These are phyloP conservation scores for Exophiala sideris DNA, from an alignment of 2,329 filamentous ascomycete genomes.

Conservation along the genomic window DNA sequence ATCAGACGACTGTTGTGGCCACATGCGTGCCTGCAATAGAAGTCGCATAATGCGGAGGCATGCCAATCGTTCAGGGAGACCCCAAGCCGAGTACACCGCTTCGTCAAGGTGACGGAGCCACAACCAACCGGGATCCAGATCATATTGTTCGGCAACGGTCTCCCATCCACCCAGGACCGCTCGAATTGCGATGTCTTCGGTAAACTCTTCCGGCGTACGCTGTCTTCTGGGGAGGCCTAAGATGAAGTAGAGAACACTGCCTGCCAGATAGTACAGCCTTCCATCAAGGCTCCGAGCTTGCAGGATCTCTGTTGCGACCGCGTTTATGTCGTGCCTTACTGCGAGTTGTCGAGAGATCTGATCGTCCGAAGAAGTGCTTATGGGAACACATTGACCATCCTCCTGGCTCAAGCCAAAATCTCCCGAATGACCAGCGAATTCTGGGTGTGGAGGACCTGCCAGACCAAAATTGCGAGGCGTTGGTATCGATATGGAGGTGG, in stretches of 20 bases:
- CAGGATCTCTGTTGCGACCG: conserved; percentile 4
- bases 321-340: background rate
- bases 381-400: background rate
- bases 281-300: conserved; percentile 7
- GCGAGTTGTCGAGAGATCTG: background rate
- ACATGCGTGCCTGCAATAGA: conserved; percentile 11
- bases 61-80: conserved; percentile 15
- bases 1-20: conserved; percentile 1
- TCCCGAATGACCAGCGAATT: too few species aligned
- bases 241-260: conserved; percentile 9
- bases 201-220: conserved; percentile 3
- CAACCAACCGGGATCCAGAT: conserved; percentile 18
- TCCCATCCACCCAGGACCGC: conserved; percentile 20
- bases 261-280: conserved; percentile 13
- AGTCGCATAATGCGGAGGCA: conserved; percentile 17
- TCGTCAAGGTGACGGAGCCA: conserved; percentile 14
- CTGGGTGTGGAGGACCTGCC: too few species aligned
- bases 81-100: conserved; percentile 10
- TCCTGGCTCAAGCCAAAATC: background rate
- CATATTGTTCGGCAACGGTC: conserved; percentile 16
- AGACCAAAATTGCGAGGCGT: too few species aligned
- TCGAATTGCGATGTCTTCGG: conserved; percentile 10
- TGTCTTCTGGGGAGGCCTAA: background rate
- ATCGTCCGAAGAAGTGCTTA: too few species aligned
- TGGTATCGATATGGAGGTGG: too few species aligned